Evolutionary conservation across 2,329 filamentous ascomycete genomes (phyloP).

Genomic region (Lachnellula suecica): DNA sequence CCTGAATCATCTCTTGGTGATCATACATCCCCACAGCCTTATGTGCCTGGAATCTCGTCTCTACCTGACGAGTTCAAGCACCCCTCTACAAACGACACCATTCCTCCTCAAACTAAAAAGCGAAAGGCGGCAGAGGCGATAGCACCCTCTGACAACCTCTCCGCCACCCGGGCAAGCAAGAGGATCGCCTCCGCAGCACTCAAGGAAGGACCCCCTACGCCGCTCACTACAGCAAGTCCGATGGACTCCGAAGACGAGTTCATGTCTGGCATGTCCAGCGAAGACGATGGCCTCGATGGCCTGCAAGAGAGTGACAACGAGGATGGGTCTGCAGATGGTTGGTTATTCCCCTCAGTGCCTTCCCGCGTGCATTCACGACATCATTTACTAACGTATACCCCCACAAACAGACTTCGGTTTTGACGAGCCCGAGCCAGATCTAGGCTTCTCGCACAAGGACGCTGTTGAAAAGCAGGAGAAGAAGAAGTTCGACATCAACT

Average conservation of each 20-base stretch:
- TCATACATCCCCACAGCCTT: conserved; percentile 22
- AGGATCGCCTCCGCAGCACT: conserved; percentile 38
- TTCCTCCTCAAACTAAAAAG: conserved; percentile 52
- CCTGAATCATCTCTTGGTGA: conserved; percentile 4
- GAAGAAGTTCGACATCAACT: conserved; percentile 80
- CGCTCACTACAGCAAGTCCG: conserved; percentile 53
- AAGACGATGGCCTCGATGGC: conserved; percentile 69
- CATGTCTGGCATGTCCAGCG: conserved; percentile 80
- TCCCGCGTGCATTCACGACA: conserved; percentile 3
- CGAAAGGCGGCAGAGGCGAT: conserved; percentile 50
- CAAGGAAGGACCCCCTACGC: conserved; percentile 50
- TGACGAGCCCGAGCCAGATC: conserved; percentile 49
- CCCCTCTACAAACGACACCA: conserved; percentile 39
- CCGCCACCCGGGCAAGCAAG: conserved; percentile 32
- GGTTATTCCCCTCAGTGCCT: conserved; percentile 1
- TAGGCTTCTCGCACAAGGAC: conserved; percentile 56
- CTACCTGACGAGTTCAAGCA: conserved; percentile 26
- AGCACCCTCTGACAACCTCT: conserved; percentile 31
- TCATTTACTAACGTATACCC: conserved; percentile 5
- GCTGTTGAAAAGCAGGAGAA: conserved; percentile 66
- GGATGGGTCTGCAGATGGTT: conserved; percentile 49
- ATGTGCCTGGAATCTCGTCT: conserved; percentile 28
- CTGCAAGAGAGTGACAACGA: conserved; percentile 78
- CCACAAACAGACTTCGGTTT: conserved; percentile 33
- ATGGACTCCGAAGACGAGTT: conserved; percentile 98